Evolutionary conservation across 345 rosid species (phyloP).

Genomic region (Combretum micranthum): DNA sequence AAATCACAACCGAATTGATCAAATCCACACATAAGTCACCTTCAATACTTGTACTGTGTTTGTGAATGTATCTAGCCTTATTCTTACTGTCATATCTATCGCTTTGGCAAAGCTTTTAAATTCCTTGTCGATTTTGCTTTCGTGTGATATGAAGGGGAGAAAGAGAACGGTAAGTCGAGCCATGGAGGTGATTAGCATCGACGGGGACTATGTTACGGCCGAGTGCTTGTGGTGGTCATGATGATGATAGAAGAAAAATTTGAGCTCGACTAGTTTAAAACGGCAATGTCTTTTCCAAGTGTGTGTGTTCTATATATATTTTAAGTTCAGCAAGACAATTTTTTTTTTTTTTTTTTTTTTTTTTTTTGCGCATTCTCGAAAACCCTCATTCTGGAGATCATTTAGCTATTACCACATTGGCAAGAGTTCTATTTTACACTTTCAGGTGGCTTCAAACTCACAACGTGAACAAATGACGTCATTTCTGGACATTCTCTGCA

Average conservation of each 20-base stretch:
- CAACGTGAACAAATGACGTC: constrained; percentile 84
- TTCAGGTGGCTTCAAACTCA: constrained; percentile 43
- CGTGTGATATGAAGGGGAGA: too few relatives aligned
- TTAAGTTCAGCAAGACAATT: neutral
- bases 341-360: too few relatives aligned
- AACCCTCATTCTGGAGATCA: constrained; percentile 7
- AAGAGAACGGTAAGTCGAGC: constrained; percentile 82
- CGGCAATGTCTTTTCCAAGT: constrained; percentile 79
- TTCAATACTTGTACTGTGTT: too few relatives aligned
- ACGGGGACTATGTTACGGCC: too few relatives aligned
- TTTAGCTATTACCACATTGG: neutral
- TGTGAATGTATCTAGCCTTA: too few relatives aligned
- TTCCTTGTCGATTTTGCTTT: too few relatives aligned
- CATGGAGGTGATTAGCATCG: constrained; percentile 66
- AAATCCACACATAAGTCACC: too few relatives aligned
- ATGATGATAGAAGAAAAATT: too few relatives aligned
- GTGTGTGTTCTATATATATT: constrained; percentile 4
- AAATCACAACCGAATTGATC: too few relatives aligned
- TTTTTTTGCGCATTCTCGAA: neutral
- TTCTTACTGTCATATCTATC: too few relatives aligned
- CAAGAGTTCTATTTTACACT: constrained; percentile 78
- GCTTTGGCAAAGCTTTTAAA: too few relatives aligned
- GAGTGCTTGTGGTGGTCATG: too few relatives aligned
- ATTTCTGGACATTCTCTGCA: constrained; percentile 66
- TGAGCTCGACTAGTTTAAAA: constrained; percentile 75